Percentiles rank a stretch among this genome's conserved stretches.
Conservation (phyloP, 345 rosid species). For the Acer yangbiense region DNA sequence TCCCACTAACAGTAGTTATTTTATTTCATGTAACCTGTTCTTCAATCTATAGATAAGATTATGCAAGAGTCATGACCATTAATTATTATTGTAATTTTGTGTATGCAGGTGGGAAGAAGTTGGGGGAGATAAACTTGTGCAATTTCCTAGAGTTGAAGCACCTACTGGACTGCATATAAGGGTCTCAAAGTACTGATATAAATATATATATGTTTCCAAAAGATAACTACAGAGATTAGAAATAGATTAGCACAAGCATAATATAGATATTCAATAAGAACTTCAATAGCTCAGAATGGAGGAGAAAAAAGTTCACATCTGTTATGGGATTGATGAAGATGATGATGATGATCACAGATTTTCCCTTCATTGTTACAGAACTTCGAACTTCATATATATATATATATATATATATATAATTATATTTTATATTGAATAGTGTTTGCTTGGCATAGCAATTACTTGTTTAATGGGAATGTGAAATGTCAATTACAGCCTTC, state of each 20-base stretch:
- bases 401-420: too few species aligned
- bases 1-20: background rate
- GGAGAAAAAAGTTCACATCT: background rate
- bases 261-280: background rate
- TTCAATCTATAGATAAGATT: background rate
- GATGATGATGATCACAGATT: background rate
- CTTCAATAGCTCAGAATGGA: background rate
- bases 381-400: too few species aligned
- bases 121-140: conserved; percentile 38
- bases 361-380: too few species aligned
- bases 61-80: background rate
- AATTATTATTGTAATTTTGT: background rate
- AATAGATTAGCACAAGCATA: background rate
- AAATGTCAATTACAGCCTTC: too few species aligned
- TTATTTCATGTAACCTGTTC: background rate
- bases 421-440: too few species aligned
- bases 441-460: too few species aligned
- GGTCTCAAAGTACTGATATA: conserved; percentile 27
- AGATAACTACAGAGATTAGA: background rate
- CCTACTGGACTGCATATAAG: conserved; percentile 51
- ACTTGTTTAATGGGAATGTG: too few species aligned
- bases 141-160: conserved; percentile 68
- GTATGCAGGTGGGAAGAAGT: conserved; percentile 58
- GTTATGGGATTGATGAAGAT: background rate
- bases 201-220: background rate